Evolutionary conservation across 1,284 basidiomycete species (phyloP).

Genomic region (Rhodofomes roseus): DNA sequence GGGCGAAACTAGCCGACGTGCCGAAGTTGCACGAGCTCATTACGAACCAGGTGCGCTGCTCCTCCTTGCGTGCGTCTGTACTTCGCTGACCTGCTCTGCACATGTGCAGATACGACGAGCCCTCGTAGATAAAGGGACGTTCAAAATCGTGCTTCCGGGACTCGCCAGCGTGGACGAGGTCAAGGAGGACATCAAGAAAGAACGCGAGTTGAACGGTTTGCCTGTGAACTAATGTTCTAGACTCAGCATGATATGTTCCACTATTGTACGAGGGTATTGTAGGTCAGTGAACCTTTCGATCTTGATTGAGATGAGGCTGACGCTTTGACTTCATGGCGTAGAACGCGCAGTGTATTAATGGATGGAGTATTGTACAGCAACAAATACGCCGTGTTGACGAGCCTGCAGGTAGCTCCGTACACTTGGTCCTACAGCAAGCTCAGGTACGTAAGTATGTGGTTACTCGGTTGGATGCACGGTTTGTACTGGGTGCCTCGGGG

Average conservation of each 20-base stretch:
- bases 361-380: constrained; percentile 4
- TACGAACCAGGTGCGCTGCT: constrained; percentile 61
- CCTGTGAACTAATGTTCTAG: background rate
- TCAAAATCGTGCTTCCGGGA: constrained; percentile 68
- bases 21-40: constrained; percentile 83
- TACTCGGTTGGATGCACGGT: too few relatives aligned
- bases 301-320: background rate
- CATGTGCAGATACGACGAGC: constrained; percentile 30
- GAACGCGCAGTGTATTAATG: constrained; percentile 8
- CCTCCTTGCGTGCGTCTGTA: background rate
- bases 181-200: constrained; percentile 40
- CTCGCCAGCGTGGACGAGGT: constrained; percentile 44
- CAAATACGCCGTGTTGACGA: background rate
- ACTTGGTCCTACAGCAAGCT: too few relatives aligned
- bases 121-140: constrained; percentile 60
- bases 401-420: background rate
- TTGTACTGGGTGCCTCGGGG: too few relatives aligned
- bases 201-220: constrained; percentile 14
- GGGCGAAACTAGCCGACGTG: constrained; percentile 79
- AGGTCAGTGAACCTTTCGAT: background rate
- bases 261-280: background rate
- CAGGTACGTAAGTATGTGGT: background rate
- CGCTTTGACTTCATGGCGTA: background rate
- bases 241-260: background rate
- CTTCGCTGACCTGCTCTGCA: background rate